phyloP scores from a whole-genome alignment of 1,284 basidiomycete species.

The Bjerkandera adusta region DNA sequence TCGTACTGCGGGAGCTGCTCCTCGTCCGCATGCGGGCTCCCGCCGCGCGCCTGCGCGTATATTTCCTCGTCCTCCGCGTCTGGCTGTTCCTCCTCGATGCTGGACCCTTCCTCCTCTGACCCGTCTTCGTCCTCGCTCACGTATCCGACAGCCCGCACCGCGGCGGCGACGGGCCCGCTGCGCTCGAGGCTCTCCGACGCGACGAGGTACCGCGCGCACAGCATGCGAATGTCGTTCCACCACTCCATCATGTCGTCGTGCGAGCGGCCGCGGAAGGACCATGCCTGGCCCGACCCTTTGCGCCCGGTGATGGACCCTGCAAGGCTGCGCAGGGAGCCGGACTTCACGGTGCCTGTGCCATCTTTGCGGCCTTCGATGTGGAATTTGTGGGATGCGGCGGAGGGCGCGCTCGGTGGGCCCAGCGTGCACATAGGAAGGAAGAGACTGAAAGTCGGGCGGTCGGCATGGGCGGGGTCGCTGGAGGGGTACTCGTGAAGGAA shows the following conservation, averaged over 20 bases:
- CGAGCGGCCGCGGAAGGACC: conserved; percentile 88
- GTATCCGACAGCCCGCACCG: conserved; percentile 90
- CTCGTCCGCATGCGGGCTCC: conserved; percentile 27
- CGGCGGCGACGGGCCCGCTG: conserved; percentile 89
- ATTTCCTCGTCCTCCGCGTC: conserved; percentile 56
- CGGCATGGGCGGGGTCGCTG: conserved; percentile 70
- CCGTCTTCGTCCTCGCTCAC: conserved; percentile 74
- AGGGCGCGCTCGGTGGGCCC: conserved; percentile 82
- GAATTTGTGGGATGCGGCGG: conserved; percentile 89
- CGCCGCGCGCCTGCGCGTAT: conserved; percentile 41
- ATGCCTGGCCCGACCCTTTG: conserved; percentile 61
- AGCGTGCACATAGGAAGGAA: conserved; percentile 97
- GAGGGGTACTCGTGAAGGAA: conserved; percentile 92
- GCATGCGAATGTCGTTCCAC: conserved; percentile 99
- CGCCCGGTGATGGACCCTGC: conserved; percentile 33
- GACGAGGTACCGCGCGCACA: conserved; percentile 94
- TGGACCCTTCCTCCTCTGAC: conserved; percentile 67
- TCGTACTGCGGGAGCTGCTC: conserved; percentile 53
- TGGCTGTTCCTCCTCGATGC: conserved; percentile 74
- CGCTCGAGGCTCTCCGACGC: conserved; percentile 94
- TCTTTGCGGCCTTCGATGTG: conserved; percentile 94
- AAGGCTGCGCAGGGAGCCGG: conserved; percentile 46
- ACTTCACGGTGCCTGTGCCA: conserved; percentile 63
- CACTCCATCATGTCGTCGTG: conserved; percentile 99
- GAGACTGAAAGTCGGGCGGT: conserved; percentile 81